phyloP scores from a whole-genome alignment of 345 rosid species.

The Heritiera fomes region DNA sequence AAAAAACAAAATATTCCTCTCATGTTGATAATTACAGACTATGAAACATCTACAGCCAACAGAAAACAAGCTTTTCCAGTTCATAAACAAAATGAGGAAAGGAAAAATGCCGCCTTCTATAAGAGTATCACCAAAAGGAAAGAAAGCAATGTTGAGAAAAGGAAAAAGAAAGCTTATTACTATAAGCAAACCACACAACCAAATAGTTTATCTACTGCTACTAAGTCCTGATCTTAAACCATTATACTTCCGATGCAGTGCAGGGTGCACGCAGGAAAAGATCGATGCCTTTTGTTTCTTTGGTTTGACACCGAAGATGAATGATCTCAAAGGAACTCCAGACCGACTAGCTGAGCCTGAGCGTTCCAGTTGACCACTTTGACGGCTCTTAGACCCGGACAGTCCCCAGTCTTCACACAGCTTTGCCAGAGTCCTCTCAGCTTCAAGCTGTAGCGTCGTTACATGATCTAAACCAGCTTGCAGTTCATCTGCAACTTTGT shows the following conservation, averaged over 20 bases:
- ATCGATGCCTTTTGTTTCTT: constrained; percentile 72
- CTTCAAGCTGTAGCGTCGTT: constrained; percentile 61
- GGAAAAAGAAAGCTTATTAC: constrained; percentile 5
- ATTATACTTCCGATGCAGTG: constrained; percentile 60
- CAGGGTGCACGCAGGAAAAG: constrained; percentile 79
- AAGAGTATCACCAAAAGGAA: constrained; percentile 23
- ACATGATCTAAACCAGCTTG: constrained; percentile 91
- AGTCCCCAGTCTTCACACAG: constrained; percentile 63
- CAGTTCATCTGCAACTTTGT: constrained; percentile 90
- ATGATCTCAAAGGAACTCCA: constrained; percentile 82
- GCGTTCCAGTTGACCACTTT: constrained; percentile 36
- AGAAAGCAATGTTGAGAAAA: constrained; percentile 24
- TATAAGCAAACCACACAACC: background rate
- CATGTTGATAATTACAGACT: constrained; percentile 35
- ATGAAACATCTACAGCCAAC: constrained; percentile 39
- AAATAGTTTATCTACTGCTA: constrained; percentile 27
- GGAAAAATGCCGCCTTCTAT: constrained; percentile 25
- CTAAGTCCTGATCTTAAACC: constrained; percentile 41
- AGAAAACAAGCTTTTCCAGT: constrained; percentile 25
- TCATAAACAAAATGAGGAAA: constrained; percentile 21
- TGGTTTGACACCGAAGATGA: constrained; percentile 77
- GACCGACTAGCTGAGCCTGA: constrained; percentile 52
- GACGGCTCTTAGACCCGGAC: constrained; percentile 43
- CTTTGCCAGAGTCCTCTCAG: constrained; percentile 57
- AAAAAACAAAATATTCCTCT: constrained; percentile 24